phyloP scores from a whole-genome alignment of 2,329 filamentous ascomycete species.

The Daldinia sp. region DNA sequence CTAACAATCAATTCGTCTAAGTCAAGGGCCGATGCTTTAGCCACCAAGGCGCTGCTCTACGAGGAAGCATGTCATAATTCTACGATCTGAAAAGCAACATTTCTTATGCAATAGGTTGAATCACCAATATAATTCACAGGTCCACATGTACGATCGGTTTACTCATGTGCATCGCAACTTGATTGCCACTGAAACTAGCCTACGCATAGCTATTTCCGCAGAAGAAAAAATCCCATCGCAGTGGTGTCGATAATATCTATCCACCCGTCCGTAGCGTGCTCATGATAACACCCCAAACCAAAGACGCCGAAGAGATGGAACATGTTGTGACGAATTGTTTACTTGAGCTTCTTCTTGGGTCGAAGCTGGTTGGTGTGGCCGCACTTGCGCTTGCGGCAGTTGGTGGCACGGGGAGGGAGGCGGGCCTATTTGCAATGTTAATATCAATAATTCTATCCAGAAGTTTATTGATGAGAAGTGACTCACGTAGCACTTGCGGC shows the following conservation, averaged over 20 bases:
- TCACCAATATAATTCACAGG: neutral
- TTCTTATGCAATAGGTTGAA: neutral
- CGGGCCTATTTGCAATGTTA: conserved; percentile 62
- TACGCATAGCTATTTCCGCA: conserved; percentile 30
- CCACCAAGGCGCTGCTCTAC: neutral
- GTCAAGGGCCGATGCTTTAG: neutral
- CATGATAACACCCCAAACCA: conserved; percentile 48
- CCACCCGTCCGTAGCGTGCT: conserved; percentile 36
- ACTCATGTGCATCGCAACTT: conserved; percentile 36
- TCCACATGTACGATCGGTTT: neutral
- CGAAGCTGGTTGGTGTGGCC: conserved; percentile 99
- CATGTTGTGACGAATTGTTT: conserved; percentile 58
- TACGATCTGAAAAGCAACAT: neutral
- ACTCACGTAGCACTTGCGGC: conserved; percentile 99
- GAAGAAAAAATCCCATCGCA: conserved; percentile 24
- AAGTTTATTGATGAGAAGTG: neutral
- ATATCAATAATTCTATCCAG: neutral
- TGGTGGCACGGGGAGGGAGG: conserved; percentile 97
- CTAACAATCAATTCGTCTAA: neutral
- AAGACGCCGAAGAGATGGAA: conserved; percentile 47
- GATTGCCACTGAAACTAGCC: conserved; percentile 35
- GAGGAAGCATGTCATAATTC: neutral
- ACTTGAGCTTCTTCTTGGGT: conserved; percentile 99
- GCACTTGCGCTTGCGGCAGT: conserved; percentile 99
- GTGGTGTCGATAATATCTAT: conserved; percentile 30